Base-by-base conservation (phyloP, 1,284 basidiomycete species). In the Boletus semigastroideus region DNA sequence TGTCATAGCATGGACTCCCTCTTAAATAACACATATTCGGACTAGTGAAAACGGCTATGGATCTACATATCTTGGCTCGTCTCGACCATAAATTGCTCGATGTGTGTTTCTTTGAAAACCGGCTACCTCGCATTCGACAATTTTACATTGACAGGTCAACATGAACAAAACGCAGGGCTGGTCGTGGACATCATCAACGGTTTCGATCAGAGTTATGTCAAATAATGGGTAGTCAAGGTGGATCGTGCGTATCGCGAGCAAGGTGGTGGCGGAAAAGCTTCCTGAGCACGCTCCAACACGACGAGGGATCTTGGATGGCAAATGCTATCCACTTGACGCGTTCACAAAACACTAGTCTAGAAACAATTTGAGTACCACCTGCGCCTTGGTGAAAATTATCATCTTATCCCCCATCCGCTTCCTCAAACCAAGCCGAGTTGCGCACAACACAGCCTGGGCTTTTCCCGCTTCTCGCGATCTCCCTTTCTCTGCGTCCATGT, bases 221-320 rank as follows among this genome's bases (percentile, higher is more conserved):
- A 53, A 33, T 2, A 44, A 55, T 49, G 52, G 44, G 2, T 27
- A 16, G 33, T n/a, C n/a, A n/a, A n/a, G n/a, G n/a, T 48, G 52
- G 52, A 54, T 54, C 37, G 37, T 52, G 30, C 34, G 25, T 10
- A 60, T 51, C 37, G 13, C 8, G 6, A 42, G 28, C 9, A 51
- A 36, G 4, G 53, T 56, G 37, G 11, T 20, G 17, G 38, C 52
- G 28, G 17, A 14, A 42, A 30, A 31, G 27, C 9, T 13, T 54
- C 4, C 3, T 44, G 6, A 27, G 34, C 3, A 31, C 52, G 0
- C 16, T 52, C 2, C 27, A 45, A 22, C 53, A 54, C 13, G 3
- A 28, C 5, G 5, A n/a, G 9, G 7, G 1, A 36, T 56, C 1
- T 11, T 47, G 13, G 43, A 19, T 1, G 46, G 56, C n/a, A 51